Conservation (phyloP, 805 yeast species). For the Groenewaldozyma tartarivorans region DNA sequence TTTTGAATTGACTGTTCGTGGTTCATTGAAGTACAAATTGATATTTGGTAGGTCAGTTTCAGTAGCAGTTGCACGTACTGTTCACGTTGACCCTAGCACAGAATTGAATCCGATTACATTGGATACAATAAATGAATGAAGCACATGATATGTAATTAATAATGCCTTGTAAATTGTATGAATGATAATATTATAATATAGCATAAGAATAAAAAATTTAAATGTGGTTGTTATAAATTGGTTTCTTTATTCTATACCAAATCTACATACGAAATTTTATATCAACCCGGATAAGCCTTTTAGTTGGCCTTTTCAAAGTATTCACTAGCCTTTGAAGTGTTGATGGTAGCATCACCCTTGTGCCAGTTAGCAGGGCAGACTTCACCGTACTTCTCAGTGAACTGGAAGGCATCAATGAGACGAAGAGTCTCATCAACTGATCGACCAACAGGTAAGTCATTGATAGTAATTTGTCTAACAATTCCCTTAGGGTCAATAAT, state of each 20-base stretch:
- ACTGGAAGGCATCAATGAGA: constrained; percentile 98
- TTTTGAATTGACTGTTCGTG: constrained; percentile 77
- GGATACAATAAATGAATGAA: neutral
- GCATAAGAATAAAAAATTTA: no score
- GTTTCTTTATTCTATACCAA: no score
- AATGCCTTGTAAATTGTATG: no score
- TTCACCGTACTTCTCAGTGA: constrained; percentile 98
- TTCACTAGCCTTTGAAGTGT: constrained; percentile 65
- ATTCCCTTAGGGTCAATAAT: constrained; percentile 92
- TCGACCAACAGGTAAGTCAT: constrained; percentile 99
- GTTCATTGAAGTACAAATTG: constrained; percentile 66
- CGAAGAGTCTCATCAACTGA: constrained; percentile 96
- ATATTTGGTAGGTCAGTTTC: constrained; percentile 40
- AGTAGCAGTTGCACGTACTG: constrained; percentile 16
- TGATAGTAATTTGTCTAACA: constrained; percentile 94
- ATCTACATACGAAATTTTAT: neutral
- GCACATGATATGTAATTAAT: neutral
- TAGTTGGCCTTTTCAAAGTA: constrained; percentile 61
- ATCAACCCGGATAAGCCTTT: constrained; percentile 1
- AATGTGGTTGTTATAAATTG: no score
- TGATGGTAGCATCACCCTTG: constrained; percentile 88
- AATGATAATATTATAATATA: no score
- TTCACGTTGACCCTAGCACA: constrained; percentile 16
- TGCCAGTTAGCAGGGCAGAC: constrained; percentile 99
- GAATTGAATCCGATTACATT: no score